Evolutionary conservation across 139 green algal species (phyloP).

Genomic region (Edaphochlamys debaryana): DNA sequence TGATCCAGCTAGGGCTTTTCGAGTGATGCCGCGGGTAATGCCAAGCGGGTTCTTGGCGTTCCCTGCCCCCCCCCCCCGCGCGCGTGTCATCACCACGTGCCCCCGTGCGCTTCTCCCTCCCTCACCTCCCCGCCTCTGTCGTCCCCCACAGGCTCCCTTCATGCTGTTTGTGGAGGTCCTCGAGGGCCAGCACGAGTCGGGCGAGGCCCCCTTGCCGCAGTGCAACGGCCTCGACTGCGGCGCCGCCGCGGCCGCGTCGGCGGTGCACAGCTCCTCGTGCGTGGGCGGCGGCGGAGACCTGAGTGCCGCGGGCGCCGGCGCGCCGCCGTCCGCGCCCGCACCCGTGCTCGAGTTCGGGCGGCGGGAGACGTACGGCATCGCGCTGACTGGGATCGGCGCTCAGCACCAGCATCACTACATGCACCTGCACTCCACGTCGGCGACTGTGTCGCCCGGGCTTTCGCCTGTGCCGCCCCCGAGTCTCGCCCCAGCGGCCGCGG

Average conservation of each 20-base stretch:
- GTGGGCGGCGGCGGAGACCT: neutral
- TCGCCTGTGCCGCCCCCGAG: too few relatives aligned
- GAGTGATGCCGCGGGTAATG: too few relatives aligned
- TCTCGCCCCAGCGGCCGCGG: too few relatives aligned
- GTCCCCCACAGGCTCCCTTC: slow-evolving; percentile 55
- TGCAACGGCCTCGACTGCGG: too few relatives aligned
- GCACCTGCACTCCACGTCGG: neutral
- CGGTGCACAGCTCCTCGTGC: neutral
- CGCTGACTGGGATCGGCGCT: slow-evolving; percentile 27
- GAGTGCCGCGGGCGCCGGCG: neutral
- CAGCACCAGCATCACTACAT: slow-evolving; percentile 37
- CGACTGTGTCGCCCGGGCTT: too few relatives aligned
- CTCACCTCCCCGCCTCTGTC: too few relatives aligned
- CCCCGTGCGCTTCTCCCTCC: too few relatives aligned
- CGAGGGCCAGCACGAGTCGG: slow-evolving; percentile 27
- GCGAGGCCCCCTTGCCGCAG: too few relatives aligned
- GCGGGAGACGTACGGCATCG: slow-evolving; percentile 42
- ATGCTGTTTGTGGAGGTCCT: slow-evolving; percentile 66
- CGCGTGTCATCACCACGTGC: too few relatives aligned
- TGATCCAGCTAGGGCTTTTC: too few relatives aligned
- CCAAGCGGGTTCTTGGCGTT: neutral
- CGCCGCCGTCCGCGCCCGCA: too few relatives aligned
- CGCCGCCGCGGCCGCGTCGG: neutral
- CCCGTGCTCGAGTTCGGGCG: slow-evolving; percentile 23
- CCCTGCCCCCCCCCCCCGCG: too few relatives aligned